Evolutionary conservation across 768 basidiomycete species (phyloP).

Genomic region (Psilocybe azurescens): DNA sequence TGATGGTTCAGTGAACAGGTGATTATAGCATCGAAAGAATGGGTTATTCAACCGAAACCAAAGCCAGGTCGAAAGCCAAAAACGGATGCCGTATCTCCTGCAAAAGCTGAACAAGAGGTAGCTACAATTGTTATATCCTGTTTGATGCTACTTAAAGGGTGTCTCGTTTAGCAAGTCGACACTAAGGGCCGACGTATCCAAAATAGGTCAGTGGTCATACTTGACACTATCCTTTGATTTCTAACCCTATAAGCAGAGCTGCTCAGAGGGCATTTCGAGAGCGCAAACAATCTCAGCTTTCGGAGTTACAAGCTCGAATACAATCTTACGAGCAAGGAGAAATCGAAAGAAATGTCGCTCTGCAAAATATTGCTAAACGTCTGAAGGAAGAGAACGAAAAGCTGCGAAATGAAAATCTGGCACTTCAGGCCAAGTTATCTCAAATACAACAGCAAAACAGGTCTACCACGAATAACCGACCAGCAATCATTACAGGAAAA

Average conservation of each 20-base stretch:
- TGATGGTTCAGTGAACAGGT: conserved; percentile 15
- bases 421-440: conserved; percentile 57
- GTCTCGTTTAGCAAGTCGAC: conserved; percentile 41
- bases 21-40: conserved; percentile 80
- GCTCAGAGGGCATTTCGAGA: conserved; percentile 92
- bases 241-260: conserved; percentile 50
- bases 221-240: neutral
- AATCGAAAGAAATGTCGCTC: conserved; percentile 82
- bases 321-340: conserved; percentile 91
- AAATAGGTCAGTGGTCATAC: conserved; percentile 58
- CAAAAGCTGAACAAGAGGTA: conserved; percentile 57
- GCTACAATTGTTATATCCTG: conserved; percentile 23
- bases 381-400: conserved; percentile 87
- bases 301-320: conserved; percentile 85
- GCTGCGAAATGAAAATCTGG: conserved; percentile 69
- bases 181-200: conserved; percentile 74
- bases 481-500: conserved; percentile 26
- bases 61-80: conserved; percentile 91
- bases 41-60: conserved; percentile 86
- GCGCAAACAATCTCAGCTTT: conserved; percentile 86
- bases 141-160: conserved; percentile 5
- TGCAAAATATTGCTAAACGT: conserved; percentile 82
- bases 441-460: conserved; percentile 43
- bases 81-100: conserved; percentile 53
- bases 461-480: neutral